Conservation (phyloP, 345 rosid species). For the Dimocarpus longan region DNA sequence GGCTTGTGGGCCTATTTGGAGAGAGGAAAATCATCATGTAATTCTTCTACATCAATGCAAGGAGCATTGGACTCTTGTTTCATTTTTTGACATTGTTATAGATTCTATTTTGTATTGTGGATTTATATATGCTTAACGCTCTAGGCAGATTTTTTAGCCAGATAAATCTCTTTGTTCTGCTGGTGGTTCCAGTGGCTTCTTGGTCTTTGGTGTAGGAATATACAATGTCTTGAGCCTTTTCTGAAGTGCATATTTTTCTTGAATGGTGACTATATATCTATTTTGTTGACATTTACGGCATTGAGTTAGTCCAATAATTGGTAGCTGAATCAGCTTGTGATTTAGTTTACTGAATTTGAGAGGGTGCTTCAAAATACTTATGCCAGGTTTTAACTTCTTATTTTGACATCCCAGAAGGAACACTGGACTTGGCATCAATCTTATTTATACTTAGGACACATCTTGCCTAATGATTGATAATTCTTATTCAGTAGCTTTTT, state of each 20-base stretch:
- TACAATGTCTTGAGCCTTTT: neutral
- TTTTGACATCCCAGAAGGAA: no score
- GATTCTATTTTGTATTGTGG: neutral
- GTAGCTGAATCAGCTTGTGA: neutral
- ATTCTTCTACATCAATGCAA: neutral
- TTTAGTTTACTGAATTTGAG: neutral
- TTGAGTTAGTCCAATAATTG: neutral
- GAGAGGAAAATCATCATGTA: neutral
- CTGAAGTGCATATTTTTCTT: neutral
- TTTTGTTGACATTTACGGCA: neutral
- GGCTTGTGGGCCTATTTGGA: neutral
- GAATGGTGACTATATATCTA: neutral
- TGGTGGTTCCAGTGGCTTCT: neutral
- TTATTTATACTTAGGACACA: no score
- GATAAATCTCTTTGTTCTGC: neutral
- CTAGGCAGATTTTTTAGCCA: neutral
- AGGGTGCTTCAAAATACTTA: neutral
- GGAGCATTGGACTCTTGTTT: neutral
- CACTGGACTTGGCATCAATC: no score
- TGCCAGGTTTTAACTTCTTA: no score
- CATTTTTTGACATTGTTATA: neutral
- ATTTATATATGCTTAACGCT: neutral
- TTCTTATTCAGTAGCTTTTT: no score
- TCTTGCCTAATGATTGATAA: no score
- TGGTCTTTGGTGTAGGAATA: neutral